These are phyloP conservation scores for Rubia yunnanensis DNA, from an alignment of 257 asterid genomes.

Conservation along the genomic window DNA sequence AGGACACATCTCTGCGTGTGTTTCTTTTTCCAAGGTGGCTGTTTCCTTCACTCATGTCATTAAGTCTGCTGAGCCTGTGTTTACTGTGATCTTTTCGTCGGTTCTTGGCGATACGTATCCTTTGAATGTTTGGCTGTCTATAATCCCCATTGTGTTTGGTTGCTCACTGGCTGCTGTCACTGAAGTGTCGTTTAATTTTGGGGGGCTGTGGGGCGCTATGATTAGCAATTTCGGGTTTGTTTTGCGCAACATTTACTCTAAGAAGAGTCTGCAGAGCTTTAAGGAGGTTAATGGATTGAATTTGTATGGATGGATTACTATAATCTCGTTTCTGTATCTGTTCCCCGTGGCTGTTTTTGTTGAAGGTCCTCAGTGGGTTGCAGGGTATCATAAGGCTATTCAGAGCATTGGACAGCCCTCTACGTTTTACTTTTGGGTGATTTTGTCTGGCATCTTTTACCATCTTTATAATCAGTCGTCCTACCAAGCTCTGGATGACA, in stretches of 20 bases:
- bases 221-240: constrained; percentile 89
- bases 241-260: constrained; percentile 77
- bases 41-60: constrained; percentile 96
- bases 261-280: constrained; percentile 76
- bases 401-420: constrained; percentile 47
- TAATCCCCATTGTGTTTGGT: constrained; percentile 87
- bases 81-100: constrained; percentile 73
- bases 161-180: constrained; percentile 95
- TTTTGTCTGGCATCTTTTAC: constrained; percentile 72
- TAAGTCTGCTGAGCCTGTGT: constrained; percentile 93
- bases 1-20: constrained; percentile 97
- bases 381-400: constrained; percentile 74
- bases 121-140: constrained; percentile 73
- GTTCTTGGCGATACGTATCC: constrained; percentile 83
- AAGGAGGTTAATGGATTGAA: constrained; percentile 90
- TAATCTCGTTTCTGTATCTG: constrained; percentile 64
- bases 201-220: constrained; percentile 84
- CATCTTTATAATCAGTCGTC: constrained; percentile 92
- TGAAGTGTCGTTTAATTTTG: constrained; percentile 83
- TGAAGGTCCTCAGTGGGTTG: constrained; percentile 94
- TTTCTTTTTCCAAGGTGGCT: constrained; percentile 93
- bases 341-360: constrained; percentile 82
- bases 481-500: constrained; percentile 90
- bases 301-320: constrained; percentile 75
- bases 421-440: constrained; percentile 72